Base-by-base conservation (phyloP, 2,329 filamentous ascomycete genomes). In the Xylogone sp. region DNA sequence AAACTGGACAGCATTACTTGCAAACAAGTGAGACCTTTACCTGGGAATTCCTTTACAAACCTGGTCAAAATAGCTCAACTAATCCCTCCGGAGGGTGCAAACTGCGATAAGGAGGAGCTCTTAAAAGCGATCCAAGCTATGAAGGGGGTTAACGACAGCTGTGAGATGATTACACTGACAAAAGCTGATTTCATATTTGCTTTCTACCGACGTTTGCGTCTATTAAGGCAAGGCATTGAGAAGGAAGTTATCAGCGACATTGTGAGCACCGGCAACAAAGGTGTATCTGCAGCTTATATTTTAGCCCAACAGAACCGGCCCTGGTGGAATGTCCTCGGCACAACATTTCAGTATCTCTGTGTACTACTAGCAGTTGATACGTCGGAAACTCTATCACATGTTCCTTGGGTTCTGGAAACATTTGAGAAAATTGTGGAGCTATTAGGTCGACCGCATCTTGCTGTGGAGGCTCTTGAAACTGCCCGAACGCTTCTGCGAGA, bases 311-410 rank as follows among this genome's bases (percentile, higher is more conserved):
- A 61, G 42, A 59, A 63, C 7, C 65, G 61, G 18, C 70, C 70
- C 3, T 74, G 71, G 71, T 75, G 71, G 71, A 73, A 73, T 52
- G 62, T 72, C 1, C 56, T 74, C 2, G 67, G 68, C 45, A 67
- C 68, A 0, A 63, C 68, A 1, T 75, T 75, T 46, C 71, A 74
- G 52, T 73, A 71, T 42, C 59, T 71, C 9, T 74, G 71, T 54
- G 66, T 71, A 22, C 59, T 69, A 3, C 62, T 75, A 12, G 70
- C 69, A 3, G 66, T 74, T 20, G 69, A 70, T 44, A 72, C 69
- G 2, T 62, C 64, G 1, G 63, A 65, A 16, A 68, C 65, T 49
- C 62, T 71, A 10, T 57, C 65, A 2, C 61, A 62, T 21, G 64
- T 74, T 5, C 56, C 65, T 16, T 63, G 65, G 19, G 64, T 65